These are phyloP conservation scores for Pistacia vera DNA, from an alignment of 345 rosid genomes.

Conservation along the genomic window DNA sequence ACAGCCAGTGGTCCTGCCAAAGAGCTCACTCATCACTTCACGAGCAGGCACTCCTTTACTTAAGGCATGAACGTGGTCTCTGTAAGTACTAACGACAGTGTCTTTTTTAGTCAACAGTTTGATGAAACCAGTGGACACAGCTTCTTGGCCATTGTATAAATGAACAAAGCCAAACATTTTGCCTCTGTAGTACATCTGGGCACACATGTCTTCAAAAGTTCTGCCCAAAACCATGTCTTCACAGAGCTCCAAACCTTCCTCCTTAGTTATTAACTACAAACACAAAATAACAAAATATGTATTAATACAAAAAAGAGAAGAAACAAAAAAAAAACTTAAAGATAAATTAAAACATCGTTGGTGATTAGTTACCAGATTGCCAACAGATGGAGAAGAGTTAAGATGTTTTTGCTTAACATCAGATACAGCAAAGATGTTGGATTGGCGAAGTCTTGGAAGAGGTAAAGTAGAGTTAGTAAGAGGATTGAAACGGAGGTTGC, in stretches of 20 bases:
- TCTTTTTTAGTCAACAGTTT: slow-evolving; percentile 49
- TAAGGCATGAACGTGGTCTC: slow-evolving; percentile 61
- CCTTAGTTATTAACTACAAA: slow-evolving; percentile 51
- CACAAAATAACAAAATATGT: not conserved
- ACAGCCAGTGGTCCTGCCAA: slow-evolving; percentile 62
- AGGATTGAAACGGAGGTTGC: not conserved
- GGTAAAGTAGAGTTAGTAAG: not conserved
- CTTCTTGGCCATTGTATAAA: slow-evolving; percentile 68
- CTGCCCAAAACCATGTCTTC: slow-evolving; percentile 65
- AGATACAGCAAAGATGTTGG: slow-evolving; percentile 5
- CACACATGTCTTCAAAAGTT: slow-evolving; percentile 66
- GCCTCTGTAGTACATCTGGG: slow-evolving; percentile 66
- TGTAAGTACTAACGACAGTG: slow-evolving; percentile 48
- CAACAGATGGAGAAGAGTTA: not conserved
- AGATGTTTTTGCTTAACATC: slow-evolving; percentile 16
- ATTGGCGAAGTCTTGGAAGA: not conserved
- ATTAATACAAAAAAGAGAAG: not conserved
- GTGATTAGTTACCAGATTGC: slow-evolving; percentile 7
- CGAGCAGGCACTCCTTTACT: slow-evolving; percentile 62
- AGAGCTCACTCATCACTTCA: slow-evolving; percentile 66
- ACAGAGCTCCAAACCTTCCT: slow-evolving; percentile 52
- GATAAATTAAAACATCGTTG: not conserved
- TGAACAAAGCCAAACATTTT: slow-evolving; percentile 70
- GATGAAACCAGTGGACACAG: slow-evolving; percentile 62
- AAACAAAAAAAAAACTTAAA: not conserved